Percentiles rank a stretch among this genome's conserved stretches.
Evolutionary conservation across 306 rosid genomes (phyloP).

Genomic region (Prunus dulcis): DNA sequence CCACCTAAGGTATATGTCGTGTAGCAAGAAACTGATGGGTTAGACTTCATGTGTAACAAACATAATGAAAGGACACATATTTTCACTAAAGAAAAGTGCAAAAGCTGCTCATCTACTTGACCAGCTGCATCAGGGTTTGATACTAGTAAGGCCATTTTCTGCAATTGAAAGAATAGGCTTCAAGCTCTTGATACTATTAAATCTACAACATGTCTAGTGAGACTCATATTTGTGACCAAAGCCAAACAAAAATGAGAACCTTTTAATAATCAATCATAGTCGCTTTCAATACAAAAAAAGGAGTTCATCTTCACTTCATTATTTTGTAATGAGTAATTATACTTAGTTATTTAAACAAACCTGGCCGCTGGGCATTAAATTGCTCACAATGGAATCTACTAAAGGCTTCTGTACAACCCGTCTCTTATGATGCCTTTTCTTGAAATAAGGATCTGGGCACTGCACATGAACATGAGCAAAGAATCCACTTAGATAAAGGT

Average conservation of each 20-base stretch:
- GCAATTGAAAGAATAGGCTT: neutral
- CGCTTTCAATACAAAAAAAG: neutral
- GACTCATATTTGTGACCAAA: neutral
- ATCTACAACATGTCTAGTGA: neutral
- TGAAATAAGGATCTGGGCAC: conserved; percentile 99
- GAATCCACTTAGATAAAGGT: conserved; percentile 9
- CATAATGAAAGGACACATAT: neutral
- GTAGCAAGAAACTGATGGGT: neutral
- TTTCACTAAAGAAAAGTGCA: neutral
- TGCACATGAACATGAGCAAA: conserved; percentile 34
- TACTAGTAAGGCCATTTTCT: neutral
- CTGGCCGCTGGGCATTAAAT: conserved; percentile 65
- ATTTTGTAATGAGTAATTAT: neutral
- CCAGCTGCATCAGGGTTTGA: neutral
- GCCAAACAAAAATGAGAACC: neutral
- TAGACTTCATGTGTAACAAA: neutral
- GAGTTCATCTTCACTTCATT: neutral
- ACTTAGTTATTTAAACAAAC: conserved; percentile 22
- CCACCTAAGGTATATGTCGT: neutral
- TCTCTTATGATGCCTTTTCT: conserved; percentile 84
- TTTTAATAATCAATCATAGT: neutral
- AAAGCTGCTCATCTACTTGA: neutral
- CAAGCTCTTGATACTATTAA: neutral
- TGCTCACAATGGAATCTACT: conserved; percentile 53
- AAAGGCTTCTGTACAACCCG: conserved; percentile 82